These are phyloP conservation scores for Teratosphaeria epicoccoides DNA, from an alignment of 2,329 filamentous ascomycete species.

Conservation along the genomic window DNA sequence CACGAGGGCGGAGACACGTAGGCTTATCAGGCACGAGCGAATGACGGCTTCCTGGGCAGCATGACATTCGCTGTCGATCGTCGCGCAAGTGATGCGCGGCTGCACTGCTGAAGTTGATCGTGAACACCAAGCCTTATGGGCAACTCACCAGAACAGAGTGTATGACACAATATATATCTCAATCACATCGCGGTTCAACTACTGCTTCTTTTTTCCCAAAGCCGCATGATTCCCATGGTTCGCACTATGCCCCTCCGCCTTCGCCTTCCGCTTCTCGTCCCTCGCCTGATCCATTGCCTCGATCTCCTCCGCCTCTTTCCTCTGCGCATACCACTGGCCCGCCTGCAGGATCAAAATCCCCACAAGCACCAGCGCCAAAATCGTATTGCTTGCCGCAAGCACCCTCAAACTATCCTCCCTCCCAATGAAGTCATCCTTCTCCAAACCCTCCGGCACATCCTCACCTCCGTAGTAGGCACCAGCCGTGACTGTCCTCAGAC, in stretches of 20 bases:
- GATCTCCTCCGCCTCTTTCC: constrained; percentile 75
- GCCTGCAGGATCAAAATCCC: constrained; percentile 89
- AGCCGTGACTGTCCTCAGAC: constrained; percentile 68
- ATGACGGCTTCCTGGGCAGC: no score
- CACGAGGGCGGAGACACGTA: no score
- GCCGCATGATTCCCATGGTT: constrained; percentile 1
- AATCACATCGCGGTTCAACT: no score
- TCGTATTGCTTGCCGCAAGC: constrained; percentile 88
- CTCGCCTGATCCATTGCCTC: constrained; percentile 50
- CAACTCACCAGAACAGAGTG: no score
- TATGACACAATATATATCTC: no score
- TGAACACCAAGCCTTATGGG: no score
- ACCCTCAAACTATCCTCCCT: constrained; percentile 87
- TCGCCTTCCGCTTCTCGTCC: constrained; percentile 37
- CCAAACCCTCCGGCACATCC: constrained; percentile 7
- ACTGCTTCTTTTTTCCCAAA: constrained; percentile 3
- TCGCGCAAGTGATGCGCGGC: no score
- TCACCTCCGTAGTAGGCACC: constrained; percentile 50
- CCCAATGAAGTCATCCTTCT: constrained; percentile 55
- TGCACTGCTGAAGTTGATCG: no score
- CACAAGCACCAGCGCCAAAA: constrained; percentile 81
- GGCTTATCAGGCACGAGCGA: no score
- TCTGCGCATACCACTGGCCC: constrained; percentile 96
- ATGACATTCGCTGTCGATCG: no score
- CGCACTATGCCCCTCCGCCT: constrained; percentile 11